Evolutionary conservation across 768 basidiomycete genomes (phyloP).

Genomic region (Tubosaeta sp.): DNA sequence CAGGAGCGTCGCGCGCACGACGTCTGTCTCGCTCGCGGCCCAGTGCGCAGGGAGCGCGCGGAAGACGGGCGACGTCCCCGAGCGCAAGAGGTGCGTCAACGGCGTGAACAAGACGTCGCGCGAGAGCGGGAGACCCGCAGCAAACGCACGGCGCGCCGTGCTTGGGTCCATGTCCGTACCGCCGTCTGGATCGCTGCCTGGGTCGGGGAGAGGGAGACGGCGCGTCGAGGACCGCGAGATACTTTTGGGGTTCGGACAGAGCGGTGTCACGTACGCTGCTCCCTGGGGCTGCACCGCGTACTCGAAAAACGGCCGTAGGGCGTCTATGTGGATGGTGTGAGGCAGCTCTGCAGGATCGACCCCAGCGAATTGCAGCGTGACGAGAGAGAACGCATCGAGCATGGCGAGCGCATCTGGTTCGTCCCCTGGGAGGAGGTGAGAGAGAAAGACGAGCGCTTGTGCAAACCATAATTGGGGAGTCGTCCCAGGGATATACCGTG

Average conservation of each 20-base stretch:
- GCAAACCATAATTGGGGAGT: constrained; percentile 60
- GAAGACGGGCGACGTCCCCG: constrained; percentile 70
- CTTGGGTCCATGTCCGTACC: background rate
- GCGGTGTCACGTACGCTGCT: constrained; percentile 48
- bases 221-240: constrained; percentile 57
- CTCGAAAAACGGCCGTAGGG: constrained; percentile 51
- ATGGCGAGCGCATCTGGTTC: constrained; percentile 53
- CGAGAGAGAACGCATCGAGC: constrained; percentile 22
- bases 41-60: constrained; percentile 61
- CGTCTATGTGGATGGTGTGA: constrained; percentile 25
- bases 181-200: background rate
- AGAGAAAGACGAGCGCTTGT: constrained; percentile 55
- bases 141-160: background rate
- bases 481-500: constrained; percentile 51
- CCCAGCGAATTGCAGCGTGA: constrained; percentile 17
- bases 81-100: constrained; percentile 75
- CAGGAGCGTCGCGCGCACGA: constrained; percentile 65
- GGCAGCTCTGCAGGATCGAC: constrained; percentile 20
- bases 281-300: constrained; percentile 40
- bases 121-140: constrained; percentile 42
- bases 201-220: constrained; percentile 24
- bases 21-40: constrained; percentile 76
- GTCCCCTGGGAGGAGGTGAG: constrained; percentile 65
- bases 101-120: constrained; percentile 70
- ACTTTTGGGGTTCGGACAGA: constrained; percentile 47